Evolutionary conservation across 192 early-diverging fungal genomes (phyloP).

Genomic region (Podila epicladia): DNA sequence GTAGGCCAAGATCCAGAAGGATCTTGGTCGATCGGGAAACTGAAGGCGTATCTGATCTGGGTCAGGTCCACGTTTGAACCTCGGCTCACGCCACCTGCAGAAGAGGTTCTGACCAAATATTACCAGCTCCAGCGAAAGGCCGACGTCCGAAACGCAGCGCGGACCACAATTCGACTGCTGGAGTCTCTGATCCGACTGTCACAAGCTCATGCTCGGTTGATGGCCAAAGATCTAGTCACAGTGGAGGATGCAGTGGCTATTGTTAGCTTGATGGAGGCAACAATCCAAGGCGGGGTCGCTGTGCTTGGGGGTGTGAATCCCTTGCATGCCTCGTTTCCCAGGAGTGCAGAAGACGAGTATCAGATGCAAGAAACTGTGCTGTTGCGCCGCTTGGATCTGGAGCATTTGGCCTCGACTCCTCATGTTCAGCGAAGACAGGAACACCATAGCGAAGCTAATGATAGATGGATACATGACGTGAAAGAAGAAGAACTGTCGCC

Average conservation of each 20-base stretch:
- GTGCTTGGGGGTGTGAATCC: slow-evolving; percentile 59
- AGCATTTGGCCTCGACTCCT: slow-evolving; percentile 35
- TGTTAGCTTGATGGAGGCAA: slow-evolving; percentile 68
- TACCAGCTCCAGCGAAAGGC: slow-evolving; percentile 76
- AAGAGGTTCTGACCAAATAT: slow-evolving; percentile 72
- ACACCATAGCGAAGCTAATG: neutral
- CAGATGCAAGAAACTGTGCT: slow-evolving; percentile 52
- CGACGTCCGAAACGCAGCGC: slow-evolving; percentile 70
- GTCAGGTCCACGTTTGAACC: slow-evolving; percentile 68
- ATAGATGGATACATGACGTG: neutral
- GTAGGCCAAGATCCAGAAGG: neutral
- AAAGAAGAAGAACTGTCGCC: too few relatives aligned
- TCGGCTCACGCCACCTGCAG: slow-evolving; percentile 64
- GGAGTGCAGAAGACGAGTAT: slow-evolving; percentile 61
- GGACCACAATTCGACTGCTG: slow-evolving; percentile 76
- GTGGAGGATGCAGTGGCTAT: slow-evolving; percentile 71
- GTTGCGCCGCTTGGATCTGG: slow-evolving; percentile 57
- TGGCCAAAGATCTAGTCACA: slow-evolving; percentile 66
- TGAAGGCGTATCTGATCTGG: slow-evolving; percentile 75
- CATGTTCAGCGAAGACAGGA: neutral
- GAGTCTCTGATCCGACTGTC: slow-evolving; percentile 71
- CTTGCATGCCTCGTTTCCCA: slow-evolving; percentile 69
- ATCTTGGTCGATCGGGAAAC: slow-evolving; percentile 66
- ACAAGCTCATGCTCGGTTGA: slow-evolving; percentile 71
- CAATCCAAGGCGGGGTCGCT: slow-evolving; percentile 65